Percentiles rank a stretch among this genome's conserved stretches.
Conservation (phyloP, 192 early-diverging fungal species). For the Backusella circina region DNA sequence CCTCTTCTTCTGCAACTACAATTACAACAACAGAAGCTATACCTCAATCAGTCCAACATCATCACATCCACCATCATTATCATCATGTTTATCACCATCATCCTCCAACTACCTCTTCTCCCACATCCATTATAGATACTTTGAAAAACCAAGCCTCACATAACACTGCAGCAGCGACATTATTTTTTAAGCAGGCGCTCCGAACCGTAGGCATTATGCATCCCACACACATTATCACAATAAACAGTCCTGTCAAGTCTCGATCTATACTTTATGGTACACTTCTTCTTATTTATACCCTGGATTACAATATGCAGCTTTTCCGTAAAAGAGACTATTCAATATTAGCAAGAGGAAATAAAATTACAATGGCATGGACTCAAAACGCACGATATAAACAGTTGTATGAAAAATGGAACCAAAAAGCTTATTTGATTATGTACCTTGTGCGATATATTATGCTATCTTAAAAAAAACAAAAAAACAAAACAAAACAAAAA, state of each 20-base stretch:
- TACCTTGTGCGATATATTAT: background rate
- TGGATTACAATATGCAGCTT: background rate
- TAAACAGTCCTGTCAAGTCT: constrained; percentile 1
- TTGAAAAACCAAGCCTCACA: background rate
- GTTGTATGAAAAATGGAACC: background rate
- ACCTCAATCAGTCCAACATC: background rate
- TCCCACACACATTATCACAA: background rate
- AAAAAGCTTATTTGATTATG: background rate
- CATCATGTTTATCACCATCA: background rate
- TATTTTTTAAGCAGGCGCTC: background rate
- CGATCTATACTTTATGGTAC: background rate
- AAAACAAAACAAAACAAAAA: background rate
- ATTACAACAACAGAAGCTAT: background rate
- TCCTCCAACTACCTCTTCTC: background rate
- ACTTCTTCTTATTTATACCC: background rate
- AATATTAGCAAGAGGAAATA: background rate
- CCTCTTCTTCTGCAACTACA: background rate
- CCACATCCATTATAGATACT: background rate
- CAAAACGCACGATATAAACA: background rate
- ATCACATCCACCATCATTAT: constrained; percentile 3
- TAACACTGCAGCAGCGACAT: background rate
- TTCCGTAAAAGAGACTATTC: background rate
- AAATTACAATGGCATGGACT: background rate
- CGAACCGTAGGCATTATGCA: background rate
- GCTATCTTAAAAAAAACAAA: background rate